Conservation (phyloP, 257 asterid genomes). For the Solanum pennellii region DNA sequence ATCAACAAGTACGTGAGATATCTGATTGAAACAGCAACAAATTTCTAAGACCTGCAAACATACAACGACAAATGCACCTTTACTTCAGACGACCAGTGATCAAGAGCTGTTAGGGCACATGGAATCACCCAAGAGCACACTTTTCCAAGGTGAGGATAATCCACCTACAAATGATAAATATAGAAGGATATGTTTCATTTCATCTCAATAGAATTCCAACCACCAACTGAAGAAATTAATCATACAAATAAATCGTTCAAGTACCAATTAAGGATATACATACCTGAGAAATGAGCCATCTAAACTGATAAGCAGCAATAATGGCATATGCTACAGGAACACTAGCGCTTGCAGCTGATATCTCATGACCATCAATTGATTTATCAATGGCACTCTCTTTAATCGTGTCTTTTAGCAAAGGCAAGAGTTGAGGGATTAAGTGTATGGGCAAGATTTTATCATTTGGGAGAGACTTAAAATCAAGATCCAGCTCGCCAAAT, state of each 20-base stretch:
- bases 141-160: slow-evolving; percentile 60
- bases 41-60: neutral
- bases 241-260: neutral
- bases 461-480: slow-evolving; percentile 27
- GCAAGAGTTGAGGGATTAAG: slow-evolving; percentile 49
- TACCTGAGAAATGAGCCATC: slow-evolving; percentile 82
- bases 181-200: neutral
- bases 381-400: slow-evolving; percentile 71
- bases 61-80: slow-evolving; percentile 40
- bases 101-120: slow-evolving; percentile 78
- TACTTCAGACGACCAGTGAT: slow-evolving; percentile 96
- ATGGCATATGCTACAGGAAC: slow-evolving; percentile 76
- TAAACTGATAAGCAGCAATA: slow-evolving; percentile 71
- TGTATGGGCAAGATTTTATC: slow-evolving; percentile 53
- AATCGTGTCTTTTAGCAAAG: slow-evolving; percentile 45
- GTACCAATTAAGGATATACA: neutral
- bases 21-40: neutral
- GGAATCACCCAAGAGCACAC: slow-evolving; percentile 75
- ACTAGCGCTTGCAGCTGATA: slow-evolving; percentile 70
- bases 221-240: neutral
- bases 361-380: slow-evolving; percentile 40
- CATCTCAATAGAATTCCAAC: neutral
- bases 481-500: slow-evolving; percentile 48
- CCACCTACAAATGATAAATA: slow-evolving; percentile 38
- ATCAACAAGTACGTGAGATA: neutral